These are phyloP conservation scores for Colletotrichum costaricense DNA, from an alignment of 2,329 filamentous ascomycete genomes.

Conservation along the genomic window DNA sequence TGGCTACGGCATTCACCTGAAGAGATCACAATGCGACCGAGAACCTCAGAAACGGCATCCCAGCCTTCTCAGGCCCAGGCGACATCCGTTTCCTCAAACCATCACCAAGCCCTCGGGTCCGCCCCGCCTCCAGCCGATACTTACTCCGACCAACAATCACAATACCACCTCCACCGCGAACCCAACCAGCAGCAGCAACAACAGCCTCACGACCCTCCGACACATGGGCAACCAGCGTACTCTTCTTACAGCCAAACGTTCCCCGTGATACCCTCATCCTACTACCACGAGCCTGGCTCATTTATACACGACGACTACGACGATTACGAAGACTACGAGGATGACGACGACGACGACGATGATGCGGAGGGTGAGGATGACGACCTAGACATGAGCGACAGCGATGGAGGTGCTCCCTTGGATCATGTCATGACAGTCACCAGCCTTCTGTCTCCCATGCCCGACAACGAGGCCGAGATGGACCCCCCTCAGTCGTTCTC, in stretches of 20 bases:
- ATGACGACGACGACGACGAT: slow-evolving; percentile 21
- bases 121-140: slow-evolving; percentile 22
- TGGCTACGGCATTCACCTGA: slow-evolving; percentile 29
- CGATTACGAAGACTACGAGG: slow-evolving; percentile 27
- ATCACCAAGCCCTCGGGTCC: slow-evolving; percentile 20
- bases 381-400: slow-evolving; percentile 48
- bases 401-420: slow-evolving; percentile 45
- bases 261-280: slow-evolving; percentile 32
- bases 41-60: slow-evolving; percentile 24
- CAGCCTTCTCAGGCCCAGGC: slow-evolving; percentile 33
- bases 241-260: slow-evolving; percentile 19
- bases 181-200: slow-evolving; percentile 12
- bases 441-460: slow-evolving; percentile 23
- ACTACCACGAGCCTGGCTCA: slow-evolving; percentile 20
- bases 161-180: slow-evolving; percentile 25
- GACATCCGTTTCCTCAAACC: slow-evolving; percentile 19
- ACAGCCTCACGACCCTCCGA: slow-evolving; percentile 4
- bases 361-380: slow-evolving; percentile 33
- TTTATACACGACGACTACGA: slow-evolving; percentile 18
- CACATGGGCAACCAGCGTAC: slow-evolving; percentile 14
- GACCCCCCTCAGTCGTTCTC: background rate
- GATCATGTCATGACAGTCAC: slow-evolving; percentile 25
- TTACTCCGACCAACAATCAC: slow-evolving; percentile 11
- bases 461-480: slow-evolving; percentile 11
- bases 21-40: slow-evolving; percentile 28